Percentiles rank a stretch among this genome's conserved stretches.
Conservation (phyloP, 2,329 filamentous ascomycete genomes). For the Fusarium sp. region DNA sequence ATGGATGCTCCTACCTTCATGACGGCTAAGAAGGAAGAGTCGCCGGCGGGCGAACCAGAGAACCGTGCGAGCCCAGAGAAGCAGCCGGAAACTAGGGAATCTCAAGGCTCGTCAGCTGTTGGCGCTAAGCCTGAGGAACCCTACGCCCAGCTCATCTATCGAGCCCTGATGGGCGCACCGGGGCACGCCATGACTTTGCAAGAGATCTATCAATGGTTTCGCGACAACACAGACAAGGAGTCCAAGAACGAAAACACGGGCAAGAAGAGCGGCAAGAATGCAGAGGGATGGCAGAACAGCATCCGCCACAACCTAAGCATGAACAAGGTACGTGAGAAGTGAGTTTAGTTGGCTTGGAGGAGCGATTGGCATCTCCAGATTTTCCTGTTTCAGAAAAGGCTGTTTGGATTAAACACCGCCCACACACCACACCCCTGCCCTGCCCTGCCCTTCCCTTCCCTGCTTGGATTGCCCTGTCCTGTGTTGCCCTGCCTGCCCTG, state of each 20-base stretch:
- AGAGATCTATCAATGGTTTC: constrained; percentile 91
- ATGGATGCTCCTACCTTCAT: constrained; percentile 29
- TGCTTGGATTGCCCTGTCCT: neutral
- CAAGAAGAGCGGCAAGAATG: constrained; percentile 32
- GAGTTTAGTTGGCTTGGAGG: neutral
- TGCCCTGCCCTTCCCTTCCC: too few species aligned
- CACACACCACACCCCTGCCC: neutral
- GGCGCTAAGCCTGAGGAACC: constrained; percentile 61
- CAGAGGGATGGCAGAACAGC: constrained; percentile 90
- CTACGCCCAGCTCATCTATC: constrained; percentile 83
- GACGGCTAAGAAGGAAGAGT: constrained; percentile 16
- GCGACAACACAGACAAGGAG: constrained; percentile 79
- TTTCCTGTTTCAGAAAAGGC: constrained; percentile 29
- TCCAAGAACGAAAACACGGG: constrained; percentile 63
- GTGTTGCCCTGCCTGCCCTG: neutral
- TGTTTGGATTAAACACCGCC: constrained; percentile 1
- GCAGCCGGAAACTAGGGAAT: constrained; percentile 22
- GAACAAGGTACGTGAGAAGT: constrained; percentile 74
- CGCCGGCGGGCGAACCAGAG: constrained; percentile 9
- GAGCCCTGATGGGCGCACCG: constrained; percentile 73
- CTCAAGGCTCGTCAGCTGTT: neutral
- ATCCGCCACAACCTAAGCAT: constrained; percentile 96
- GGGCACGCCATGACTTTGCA: constrained; percentile 77
- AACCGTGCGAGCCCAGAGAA: constrained; percentile 18
- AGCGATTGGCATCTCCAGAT: constrained; percentile 17